These are phyloP conservation scores for Cytospora schulzeri DNA, from an alignment of 2,329 filamentous ascomycete species.

Conservation along the genomic window DNA sequence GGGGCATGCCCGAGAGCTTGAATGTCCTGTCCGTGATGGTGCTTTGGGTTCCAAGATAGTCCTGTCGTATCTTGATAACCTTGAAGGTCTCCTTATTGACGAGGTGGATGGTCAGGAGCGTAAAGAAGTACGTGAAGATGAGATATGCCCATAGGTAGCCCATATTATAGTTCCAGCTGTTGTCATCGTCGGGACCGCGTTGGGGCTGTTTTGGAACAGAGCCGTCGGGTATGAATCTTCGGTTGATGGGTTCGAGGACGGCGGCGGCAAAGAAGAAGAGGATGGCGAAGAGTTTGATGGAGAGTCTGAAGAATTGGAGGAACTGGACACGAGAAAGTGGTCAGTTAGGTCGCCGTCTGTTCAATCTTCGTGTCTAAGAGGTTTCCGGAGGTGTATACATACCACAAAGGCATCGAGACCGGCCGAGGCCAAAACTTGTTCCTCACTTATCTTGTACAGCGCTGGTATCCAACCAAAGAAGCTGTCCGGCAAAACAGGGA, in stretches of 20 bases:
- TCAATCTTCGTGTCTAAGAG: not conserved
- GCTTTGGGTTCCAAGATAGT: constrained; percentile 89
- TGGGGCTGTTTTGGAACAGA: constrained; percentile 15
- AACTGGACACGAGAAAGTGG: constrained; percentile 55
- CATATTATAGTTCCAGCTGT: constrained; percentile 36
- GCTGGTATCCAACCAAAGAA: constrained; percentile 93
- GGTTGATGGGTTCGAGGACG: constrained; percentile 85
- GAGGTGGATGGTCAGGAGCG: constrained; percentile 76
- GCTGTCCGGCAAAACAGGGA: constrained; percentile 80
- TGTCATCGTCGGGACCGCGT: constrained; percentile 26
- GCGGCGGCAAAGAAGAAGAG: constrained; percentile 80
- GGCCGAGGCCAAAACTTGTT: constrained; percentile 85
- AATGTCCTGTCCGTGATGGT: constrained; percentile 97
- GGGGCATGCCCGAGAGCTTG: constrained; percentile 83
- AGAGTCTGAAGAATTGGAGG: constrained; percentile 93
- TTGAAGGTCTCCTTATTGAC: constrained; percentile 81
- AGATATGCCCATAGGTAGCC: constrained; percentile 89
- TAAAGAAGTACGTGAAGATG: constrained; percentile 93
- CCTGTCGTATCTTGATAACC: constrained; percentile 83
- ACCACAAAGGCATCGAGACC: constrained; percentile 94
- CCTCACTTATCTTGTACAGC: constrained; percentile 81
- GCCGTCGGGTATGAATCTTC: constrained; percentile 53
- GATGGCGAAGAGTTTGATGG: constrained; percentile 77
- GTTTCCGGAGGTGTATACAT: constrained; percentile 38
- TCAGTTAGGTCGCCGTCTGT: not conserved